These are phyloP conservation scores for Citrus glauca DNA, from an alignment of 345 rosid species.

Conservation along the genomic window DNA sequence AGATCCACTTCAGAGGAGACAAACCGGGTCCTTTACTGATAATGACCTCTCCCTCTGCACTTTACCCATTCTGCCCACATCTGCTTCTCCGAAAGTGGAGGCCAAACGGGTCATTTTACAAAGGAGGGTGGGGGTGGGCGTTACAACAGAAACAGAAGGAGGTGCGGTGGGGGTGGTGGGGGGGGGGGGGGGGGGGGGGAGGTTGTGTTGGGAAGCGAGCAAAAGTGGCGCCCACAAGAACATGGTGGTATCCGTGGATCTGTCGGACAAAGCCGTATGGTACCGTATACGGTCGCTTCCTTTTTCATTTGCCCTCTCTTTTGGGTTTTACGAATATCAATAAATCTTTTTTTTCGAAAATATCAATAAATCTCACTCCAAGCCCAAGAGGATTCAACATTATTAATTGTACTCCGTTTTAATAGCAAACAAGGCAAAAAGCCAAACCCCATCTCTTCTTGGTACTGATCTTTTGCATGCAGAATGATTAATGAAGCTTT, in stretches of 20 bases:
- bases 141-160: not conserved
- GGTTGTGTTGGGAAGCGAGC: not conserved
- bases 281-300: slow-evolving; percentile 60
- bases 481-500: too few relatives aligned
- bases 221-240: slow-evolving; percentile 21
- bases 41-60: slow-evolving; percentile 12
- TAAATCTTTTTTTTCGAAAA: not conserved
- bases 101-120: not conserved
- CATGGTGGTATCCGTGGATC: slow-evolving; percentile 22
- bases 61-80: not conserved
- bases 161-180: not conserved
- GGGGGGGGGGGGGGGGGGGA: not conserved
- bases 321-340: not conserved
- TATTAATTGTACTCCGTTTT: not conserved
- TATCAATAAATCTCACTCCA: not conserved
- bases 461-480: not conserved
- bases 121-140: too few relatives aligned
- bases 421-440: not conserved
- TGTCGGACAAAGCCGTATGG: slow-evolving; percentile 57
- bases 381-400: not conserved
- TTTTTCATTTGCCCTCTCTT: not conserved
- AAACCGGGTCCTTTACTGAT: slow-evolving; percentile 35
- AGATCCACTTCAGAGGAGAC: slow-evolving; percentile 56
- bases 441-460: not conserved
- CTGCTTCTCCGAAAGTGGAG: not conserved